Evolutionary conservation across 768 basidiomycete genomes (phyloP), one percentile per base, ranked within the genome.

Genomic region (Boletellus ananas): DNA sequence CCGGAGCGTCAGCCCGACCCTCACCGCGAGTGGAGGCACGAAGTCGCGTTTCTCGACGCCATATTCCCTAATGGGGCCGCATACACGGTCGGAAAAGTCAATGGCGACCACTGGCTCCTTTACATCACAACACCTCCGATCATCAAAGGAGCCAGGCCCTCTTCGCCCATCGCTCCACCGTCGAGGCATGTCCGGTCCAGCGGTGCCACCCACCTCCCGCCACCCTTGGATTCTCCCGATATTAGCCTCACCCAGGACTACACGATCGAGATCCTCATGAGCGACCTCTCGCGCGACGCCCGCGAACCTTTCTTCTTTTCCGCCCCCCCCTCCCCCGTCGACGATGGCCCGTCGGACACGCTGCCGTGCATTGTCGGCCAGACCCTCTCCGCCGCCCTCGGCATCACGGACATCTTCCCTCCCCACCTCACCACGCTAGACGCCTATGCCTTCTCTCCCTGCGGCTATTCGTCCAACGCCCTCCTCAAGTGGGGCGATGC

Each of bases 181-280:
- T 38, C 46, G 43, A 43, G 50, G 16, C 56, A 57, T 52, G 49
- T 52, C 51, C 48, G 51, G 33, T 42, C 57, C 47, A 54, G 45
- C 8, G 43, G 49, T 35, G 58, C 34, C 34, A 46, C 38, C 11
- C 55, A 61, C n/a, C 48, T 37, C 3, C 40, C 17, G 35, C 46
- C 37, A 31, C 36, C 45, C 20, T 49, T 43, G 17, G 52, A 47
- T 35, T 43, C 43, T 36, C 37, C 62, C 47, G 63, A 60, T 16
- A 44, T 51, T 16, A 17, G 34, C 13, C 29, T 55, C 39, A 51
- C 59, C n/a, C 80, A 80, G 54, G 96, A 98, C 70, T 94, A 87
- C 64, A 98, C 96, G 43, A 87, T 99, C 65, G 96, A 99, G 72
- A 94, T 99, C 64, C 83, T 98, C 63, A 99, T 99, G 96, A 91